Base-by-base conservation (phyloP, 331 rosid genomes). In the Cydonia oblonga region DNA sequence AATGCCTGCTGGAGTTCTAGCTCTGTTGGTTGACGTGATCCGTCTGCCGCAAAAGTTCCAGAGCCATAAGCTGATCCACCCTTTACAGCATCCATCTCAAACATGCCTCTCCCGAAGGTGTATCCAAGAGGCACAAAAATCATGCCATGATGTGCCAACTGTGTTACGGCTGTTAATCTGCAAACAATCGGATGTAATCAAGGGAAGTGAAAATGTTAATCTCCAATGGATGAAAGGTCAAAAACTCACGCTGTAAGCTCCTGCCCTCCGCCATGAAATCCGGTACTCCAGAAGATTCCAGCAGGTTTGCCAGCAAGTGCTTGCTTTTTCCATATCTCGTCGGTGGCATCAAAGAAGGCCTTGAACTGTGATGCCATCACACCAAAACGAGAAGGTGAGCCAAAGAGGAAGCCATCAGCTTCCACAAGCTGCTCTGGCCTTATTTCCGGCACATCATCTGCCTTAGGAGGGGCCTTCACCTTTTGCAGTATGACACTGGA, bases 201-300 rank as follows among this genome's bases (percentile, higher is more conserved):
- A 38, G 13, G 46, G 46, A 40, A 40, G 46, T 40, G 46, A 40
- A 40, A 11, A 40, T 40, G 46, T 40, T 40, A 40, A 10, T 40
- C 46, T 40, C 3, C 15, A 12, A 40, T 1, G 46, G 46, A 40
- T 0, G 46, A 3, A 40, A 40, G 46, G 46, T 40, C 5, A 10
- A 11, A 68, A 52, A 85, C 97, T 82, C 72, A 93, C 96, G 98
- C 96, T 2, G 97, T 86, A 11, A 91, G 90, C 81, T 93, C 98
- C 75, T 93, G 97, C 64, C 98, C 98, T 71, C 98, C 98, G 9
- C 97, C 97, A 57, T 88, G 84, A 76, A 89, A 93, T 46, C 98
- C 98, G 51, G 96, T 93, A 77, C 98, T 93, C 97, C 96, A 93
- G 77, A 93, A 93, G 79, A 93, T 80, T 74, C 98, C 98, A 35